Percentiles rank a stretch among this genome's conserved stretches.
Conservation (phyloP, 2,329 filamentous ascomycete species). For the Phialophora chinensis region DNA sequence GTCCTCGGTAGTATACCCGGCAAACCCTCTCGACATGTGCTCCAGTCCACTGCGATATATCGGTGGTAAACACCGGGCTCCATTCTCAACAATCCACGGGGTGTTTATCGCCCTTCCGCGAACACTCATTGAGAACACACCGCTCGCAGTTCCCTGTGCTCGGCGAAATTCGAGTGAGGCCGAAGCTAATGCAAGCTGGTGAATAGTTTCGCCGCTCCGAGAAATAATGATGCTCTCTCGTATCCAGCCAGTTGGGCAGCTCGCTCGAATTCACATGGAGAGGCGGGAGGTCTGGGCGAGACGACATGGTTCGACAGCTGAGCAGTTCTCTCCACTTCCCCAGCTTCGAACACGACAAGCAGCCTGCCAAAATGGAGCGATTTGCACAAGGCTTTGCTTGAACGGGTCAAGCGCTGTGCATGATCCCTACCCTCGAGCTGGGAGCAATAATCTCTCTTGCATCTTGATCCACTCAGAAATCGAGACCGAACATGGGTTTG, state of each 20-base stretch:
- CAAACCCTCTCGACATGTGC: not conserved
- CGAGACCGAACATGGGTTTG: not conserved
- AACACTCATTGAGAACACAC: not conserved
- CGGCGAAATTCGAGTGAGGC: slow-evolving; percentile 23
- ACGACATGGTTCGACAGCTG: not conserved
- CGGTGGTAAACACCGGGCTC: not conserved
- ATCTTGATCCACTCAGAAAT: slow-evolving; percentile 2
- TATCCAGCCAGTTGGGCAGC: slow-evolving; percentile 21
- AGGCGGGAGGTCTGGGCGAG: slow-evolving; percentile 4
- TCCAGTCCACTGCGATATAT: not conserved
- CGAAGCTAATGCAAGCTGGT: slow-evolving; percentile 16
- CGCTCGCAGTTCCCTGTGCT: not conserved
- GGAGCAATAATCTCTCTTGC: slow-evolving; percentile 1
- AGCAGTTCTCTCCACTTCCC: slow-evolving; percentile 13
- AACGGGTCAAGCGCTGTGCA: slow-evolving; percentile 13
- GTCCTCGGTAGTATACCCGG: not conserved
- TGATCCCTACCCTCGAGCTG: slow-evolving; percentile 17
- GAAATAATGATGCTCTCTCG: not conserved
- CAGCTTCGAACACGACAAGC: slow-evolving; percentile 2
- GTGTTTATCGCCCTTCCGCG: not conserved
- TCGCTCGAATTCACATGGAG: slow-evolving; percentile 31
- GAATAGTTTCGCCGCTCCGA: slow-evolving; percentile 33
- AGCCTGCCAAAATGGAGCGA: slow-evolving; percentile 1
- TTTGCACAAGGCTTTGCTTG: slow-evolving; percentile 3
- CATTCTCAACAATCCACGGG: not conserved